phyloP scores from a whole-genome alignment of 2,329 filamentous ascomycete species.

The Harringtonia aguacate region DNA sequence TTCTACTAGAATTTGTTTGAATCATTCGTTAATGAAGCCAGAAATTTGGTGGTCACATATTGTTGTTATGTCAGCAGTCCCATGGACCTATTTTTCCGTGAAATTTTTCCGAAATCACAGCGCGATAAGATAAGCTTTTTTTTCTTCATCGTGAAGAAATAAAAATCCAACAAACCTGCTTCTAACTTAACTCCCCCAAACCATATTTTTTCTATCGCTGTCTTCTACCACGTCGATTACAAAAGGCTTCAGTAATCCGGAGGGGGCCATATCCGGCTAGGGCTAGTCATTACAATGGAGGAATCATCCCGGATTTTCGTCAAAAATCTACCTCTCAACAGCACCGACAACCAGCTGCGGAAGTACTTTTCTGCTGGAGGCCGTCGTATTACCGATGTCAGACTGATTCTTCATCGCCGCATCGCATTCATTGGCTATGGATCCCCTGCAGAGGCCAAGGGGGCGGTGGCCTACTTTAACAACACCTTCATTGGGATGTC shows the following conservation, averaged over 20 bases:
- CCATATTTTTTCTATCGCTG: background rate
- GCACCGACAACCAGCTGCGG: constrained; percentile 74
- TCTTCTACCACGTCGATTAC: background rate
- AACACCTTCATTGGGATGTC: constrained; percentile 93
- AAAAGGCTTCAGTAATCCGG: no score
- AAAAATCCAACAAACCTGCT: background rate
- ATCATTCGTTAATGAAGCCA: no score
- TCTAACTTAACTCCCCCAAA: no score
- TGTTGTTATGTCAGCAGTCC: no score
- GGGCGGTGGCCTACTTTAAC: constrained; percentile 92
- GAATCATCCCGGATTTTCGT: constrained; percentile 64
- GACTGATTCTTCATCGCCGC: constrained; percentile 77
- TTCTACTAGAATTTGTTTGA: no score
- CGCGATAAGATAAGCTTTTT: constrained; percentile 12
- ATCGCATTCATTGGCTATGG: constrained; percentile 97
- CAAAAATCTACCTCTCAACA: constrained; percentile 73
- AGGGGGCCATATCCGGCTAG: no score
- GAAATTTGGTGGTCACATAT: no score
- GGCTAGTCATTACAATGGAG: constrained; percentile 10
- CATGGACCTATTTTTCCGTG: constrained; percentile 6
- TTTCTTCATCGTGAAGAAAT: constrained; percentile 7
- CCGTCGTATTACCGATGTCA: constrained; percentile 76
- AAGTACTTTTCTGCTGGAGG: constrained; percentile 74
- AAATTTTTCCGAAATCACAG: constrained; percentile 1
- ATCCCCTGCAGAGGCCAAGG: constrained; percentile 64